A percentile compares a stretch with the other conserved stretches of the same genome.
Conservation (phyloP, 169 alveolate genomes). For the Eimeria tenella region DNA sequence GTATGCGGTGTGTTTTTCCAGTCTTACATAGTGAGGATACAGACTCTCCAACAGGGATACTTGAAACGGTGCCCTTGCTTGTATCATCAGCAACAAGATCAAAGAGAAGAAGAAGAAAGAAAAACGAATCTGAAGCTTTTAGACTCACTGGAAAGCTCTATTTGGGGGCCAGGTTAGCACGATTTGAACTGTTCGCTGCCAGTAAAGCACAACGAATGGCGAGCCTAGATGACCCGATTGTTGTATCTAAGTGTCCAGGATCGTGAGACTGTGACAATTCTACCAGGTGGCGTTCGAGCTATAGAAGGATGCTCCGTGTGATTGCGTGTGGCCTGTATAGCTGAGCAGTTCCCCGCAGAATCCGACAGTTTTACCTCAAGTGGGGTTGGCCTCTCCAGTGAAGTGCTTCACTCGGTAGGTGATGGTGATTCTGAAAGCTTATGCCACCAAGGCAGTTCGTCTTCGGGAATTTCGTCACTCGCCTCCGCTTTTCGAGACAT, state of each 20-base stretch:
- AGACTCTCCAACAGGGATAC: slow-evolving; percentile 40
- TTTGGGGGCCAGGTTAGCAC: slow-evolving; percentile 43
- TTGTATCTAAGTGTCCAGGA: no score
- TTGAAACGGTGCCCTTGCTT: slow-evolving; percentile 50
- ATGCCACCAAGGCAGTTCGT: neutral
- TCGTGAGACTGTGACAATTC: no score
- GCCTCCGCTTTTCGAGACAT: slow-evolving; percentile 35
- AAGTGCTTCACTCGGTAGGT: neutral
- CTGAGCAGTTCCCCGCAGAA: neutral
- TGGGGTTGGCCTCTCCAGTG: slow-evolving; percentile 17
- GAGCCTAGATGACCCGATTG: no score
- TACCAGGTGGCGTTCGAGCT: no score
- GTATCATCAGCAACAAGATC: slow-evolving; percentile 49
- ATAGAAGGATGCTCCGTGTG: neutral
- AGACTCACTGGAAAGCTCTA: slow-evolving; percentile 41
- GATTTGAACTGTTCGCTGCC: neutral
- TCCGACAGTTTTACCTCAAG: neutral
- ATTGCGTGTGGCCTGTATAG: slow-evolving; percentile 19
- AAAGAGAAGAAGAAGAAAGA: slow-evolving; percentile 36
- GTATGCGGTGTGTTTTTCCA: neutral
- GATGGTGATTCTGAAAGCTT: neutral
- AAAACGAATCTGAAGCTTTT: slow-evolving; percentile 5
- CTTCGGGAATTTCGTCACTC: neutral
- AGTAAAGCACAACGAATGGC: no score
- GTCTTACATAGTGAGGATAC: slow-evolving; percentile 45